phyloP scores from a whole-genome alignment of 805 yeast genomes.

The Ogataea nitratoaversa region DNA sequence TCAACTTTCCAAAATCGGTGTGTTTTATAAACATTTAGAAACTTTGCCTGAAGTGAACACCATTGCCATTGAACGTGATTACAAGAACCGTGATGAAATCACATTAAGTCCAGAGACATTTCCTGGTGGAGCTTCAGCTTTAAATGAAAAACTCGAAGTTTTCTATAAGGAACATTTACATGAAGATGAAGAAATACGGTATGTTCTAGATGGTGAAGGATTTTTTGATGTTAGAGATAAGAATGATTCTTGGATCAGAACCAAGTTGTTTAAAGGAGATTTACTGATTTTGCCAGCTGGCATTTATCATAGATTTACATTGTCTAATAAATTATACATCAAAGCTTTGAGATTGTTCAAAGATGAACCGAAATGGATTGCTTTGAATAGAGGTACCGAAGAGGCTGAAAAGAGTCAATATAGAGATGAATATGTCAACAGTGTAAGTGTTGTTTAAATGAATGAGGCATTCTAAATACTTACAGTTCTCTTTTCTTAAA shows the following conservation, averaged over 20 bases:
- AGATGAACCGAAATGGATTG: conserved; percentile 96
- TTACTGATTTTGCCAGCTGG: conserved; percentile 82
- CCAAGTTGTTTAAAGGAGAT: conserved; percentile 60
- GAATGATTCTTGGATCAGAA: conserved; percentile 67
- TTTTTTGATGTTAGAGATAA: conserved; percentile 80
- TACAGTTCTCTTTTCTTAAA: neutral
- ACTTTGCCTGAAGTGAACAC: conserved; percentile 53
- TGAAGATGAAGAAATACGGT: conserved; percentile 96
- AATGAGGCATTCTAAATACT: neutral
- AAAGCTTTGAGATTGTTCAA: conserved; percentile 80
- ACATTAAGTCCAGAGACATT: conserved; percentile 56
- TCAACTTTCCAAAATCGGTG: conserved; percentile 59
- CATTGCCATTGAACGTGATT: conserved; percentile 65
- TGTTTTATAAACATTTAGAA: conserved; percentile 52
- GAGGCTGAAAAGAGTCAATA: conserved; percentile 41
- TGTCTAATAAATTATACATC: conserved; percentile 58
- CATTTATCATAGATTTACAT: conserved; percentile 88
- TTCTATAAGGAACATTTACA: conserved; percentile 87
- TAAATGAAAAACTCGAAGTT: conserved; percentile 58
- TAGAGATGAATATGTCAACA: conserved; percentile 43
- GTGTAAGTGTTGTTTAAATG: conserved; percentile 14
- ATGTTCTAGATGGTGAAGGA: conserved; percentile 85
- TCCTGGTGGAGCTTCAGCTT: conserved; percentile 54
- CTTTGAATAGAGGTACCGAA: conserved; percentile 50
- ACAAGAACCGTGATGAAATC: conserved; percentile 77